Conservation (phyloP, 1,139 yeast genomes). For the Yamadazyma sp. region DNA sequence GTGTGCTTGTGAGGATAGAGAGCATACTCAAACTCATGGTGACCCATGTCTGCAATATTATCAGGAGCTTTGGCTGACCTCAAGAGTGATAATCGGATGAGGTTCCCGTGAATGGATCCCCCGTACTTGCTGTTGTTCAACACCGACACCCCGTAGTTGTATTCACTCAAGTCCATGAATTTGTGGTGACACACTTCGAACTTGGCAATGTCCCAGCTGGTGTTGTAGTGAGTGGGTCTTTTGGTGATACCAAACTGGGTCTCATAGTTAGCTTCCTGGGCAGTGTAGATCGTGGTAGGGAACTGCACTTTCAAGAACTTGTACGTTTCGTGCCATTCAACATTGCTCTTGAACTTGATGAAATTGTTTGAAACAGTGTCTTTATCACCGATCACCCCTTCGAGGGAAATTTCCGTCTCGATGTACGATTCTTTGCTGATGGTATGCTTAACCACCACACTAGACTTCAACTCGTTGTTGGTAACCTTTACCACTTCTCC, state of each 20-base stretch:
- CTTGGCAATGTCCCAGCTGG: constrained; percentile 94
- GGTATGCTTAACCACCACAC: constrained; percentile 59
- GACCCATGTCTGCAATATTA: constrained; percentile 90
- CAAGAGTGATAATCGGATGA: constrained; percentile 77
- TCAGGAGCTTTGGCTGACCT: constrained; percentile 92
- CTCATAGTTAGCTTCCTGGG: constrained; percentile 75
- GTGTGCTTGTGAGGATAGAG: constrained; percentile 77
- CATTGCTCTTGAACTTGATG: constrained; percentile 60
- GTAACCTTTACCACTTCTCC: constrained; percentile 51
- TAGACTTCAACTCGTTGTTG: constrained; percentile 58
- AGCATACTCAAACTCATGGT: constrained; percentile 80
- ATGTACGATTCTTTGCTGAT: constrained; percentile 60
- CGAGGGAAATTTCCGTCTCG: constrained; percentile 69
- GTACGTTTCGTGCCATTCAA: constrained; percentile 85
- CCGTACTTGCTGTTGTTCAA: constrained; percentile 89
- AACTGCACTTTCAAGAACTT: constrained; percentile 92
- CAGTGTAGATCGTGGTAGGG: constrained; percentile 79
- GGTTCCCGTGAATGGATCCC: constrained; percentile 85
- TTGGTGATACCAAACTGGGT: constrained; percentile 90
- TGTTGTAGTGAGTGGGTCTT: constrained; percentile 92
- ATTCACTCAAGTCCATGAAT: constrained; percentile 88
- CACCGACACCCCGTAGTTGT: constrained; percentile 82
- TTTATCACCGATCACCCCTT: constrained; percentile 44
- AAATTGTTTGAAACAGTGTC: constrained; percentile 36
- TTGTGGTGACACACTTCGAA: constrained; percentile 95